Evolutionary conservation across 177 flowering plant genomes (phyloP), one percentile per base, ranked within the genome.

Genomic region (Telopea speciosissima): DNA sequence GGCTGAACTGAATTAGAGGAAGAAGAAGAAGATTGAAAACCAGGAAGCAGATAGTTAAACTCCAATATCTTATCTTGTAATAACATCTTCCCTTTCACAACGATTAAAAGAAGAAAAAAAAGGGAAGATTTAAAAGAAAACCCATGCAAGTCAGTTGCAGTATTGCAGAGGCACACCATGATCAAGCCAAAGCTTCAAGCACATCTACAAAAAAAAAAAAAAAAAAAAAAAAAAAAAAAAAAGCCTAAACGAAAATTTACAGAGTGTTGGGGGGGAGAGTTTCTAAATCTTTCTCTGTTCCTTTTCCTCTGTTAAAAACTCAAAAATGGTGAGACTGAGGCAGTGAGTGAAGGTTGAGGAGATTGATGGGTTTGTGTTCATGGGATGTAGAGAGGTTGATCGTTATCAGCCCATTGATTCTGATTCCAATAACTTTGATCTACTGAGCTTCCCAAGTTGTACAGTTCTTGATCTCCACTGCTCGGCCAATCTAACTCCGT

Each of bases 401-500:
- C 93, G 71, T 73, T 79, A 26, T 85, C 90, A 66, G 72, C 63
- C 90, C 91, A 89, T 68, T 85, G 91, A 72, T 62, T 73, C 65
- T 89, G 89, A 74, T 72, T 77, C 95, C 95, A 90, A 78, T 83
- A 90, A 6, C 75, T 72, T 23, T 86, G 95, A 83, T 90, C 95
- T 67, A 84, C 82, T 72, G 83, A 56, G 59, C 74, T 78, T 21
- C 88, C 73, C 11, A 87, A 76, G 79, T 88, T 90, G 79, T 84
- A 88, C 74, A 89, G 49, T 2, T 73, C 78, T 58, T 82, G 87
- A 74, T 87, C 87, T 3, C 84, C 84, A 54, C 69, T 68, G 66
- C 77, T 25, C 40, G 80, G 86, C 90, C 90, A 87, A 72, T 87
- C 89, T 76, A 85, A 77, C 73, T 81, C 66, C 65, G 85, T 75